These are phyloP conservation scores for Capronia americana DNA, from an alignment of 2,329 filamentous ascomycete genomes.

Conservation along the genomic window DNA sequence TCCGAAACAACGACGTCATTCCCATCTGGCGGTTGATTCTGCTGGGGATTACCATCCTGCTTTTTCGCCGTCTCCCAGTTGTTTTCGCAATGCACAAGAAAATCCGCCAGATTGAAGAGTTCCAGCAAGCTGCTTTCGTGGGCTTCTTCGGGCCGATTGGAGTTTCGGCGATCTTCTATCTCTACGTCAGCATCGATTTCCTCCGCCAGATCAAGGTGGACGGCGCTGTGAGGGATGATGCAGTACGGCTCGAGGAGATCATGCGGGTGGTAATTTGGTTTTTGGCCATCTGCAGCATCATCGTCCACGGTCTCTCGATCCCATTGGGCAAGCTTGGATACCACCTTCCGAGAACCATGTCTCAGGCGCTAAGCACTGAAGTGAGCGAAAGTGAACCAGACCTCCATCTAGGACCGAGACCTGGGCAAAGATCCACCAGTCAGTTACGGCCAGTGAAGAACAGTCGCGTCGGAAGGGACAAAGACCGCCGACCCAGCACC, in stretches of 20 bases:
- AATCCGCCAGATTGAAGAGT: conserved; percentile 79
- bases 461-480: conserved; percentile 3
- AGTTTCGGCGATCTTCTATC: conserved; percentile 87
- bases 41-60: conserved; percentile 75
- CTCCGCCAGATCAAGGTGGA: conserved; percentile 64
- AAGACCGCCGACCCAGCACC: conserved; percentile 20
- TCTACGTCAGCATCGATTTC: conserved; percentile 81
- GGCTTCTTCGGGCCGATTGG: conserved; percentile 95
- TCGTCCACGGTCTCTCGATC: conserved; percentile 75
- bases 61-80: conserved; percentile 78
- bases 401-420: conserved; percentile 2
- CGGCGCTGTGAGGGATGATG: conserved; percentile 68
- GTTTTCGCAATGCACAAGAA: conserved; percentile 74
- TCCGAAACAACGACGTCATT: conserved; percentile 71
- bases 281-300: conserved; percentile 79
- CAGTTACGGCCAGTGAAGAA: conserved; percentile 26
- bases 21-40: conserved; percentile 74
- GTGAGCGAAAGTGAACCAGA: conserved; percentile 34
- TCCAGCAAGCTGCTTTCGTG: conserved; percentile 79
- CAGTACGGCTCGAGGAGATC: conserved; percentile 68
- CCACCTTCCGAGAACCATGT: conserved; percentile 54
- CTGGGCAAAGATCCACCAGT: conserved; percentile 7
- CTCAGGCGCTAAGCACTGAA: conserved; percentile 52
- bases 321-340: conserved; percentile 65
- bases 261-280: conserved; percentile 84